A percentile compares a stretch with the other conserved stretches of the same genome.
Conservation (phyloP, 2,329 filamentous ascomycete genomes). For the Ophiostoma novo-ulmi region DNA sequence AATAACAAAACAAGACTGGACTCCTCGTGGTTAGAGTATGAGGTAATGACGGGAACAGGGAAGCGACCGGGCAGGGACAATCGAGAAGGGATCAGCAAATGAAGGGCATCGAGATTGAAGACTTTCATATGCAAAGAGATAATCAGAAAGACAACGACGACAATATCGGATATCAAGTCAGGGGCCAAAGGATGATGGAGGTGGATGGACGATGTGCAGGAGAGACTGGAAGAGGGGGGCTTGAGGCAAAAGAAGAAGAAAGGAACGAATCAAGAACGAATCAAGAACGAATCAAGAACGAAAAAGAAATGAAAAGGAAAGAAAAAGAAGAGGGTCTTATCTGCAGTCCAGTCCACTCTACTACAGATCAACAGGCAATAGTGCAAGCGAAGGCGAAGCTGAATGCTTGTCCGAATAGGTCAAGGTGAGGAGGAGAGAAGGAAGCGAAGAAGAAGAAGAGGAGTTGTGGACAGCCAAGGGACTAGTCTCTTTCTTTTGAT, state of each 20-base stretch:
- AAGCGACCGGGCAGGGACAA: neutral
- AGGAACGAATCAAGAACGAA: neutral
- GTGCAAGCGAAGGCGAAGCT: constrained; percentile 5
- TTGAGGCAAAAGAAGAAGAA: neutral
- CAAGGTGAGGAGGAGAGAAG: neutral
- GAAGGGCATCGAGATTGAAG: neutral
- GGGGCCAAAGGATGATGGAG: neutral
- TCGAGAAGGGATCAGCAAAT: neutral
- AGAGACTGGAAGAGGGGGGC: neutral
- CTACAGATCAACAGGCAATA: neutral
- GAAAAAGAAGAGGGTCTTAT: neutral
- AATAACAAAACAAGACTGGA: neutral
- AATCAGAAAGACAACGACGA: neutral
- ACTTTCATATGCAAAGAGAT: neutral
- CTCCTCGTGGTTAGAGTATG: neutral
- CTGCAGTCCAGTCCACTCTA: neutral
- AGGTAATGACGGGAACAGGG: neutral
- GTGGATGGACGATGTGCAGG: neutral
- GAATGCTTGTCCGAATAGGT: neutral
- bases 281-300: neutral
- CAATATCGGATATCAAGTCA: constrained; percentile 1
- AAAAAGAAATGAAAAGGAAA: neutral
- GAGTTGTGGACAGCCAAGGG: neutral
- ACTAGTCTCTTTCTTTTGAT: neutral
- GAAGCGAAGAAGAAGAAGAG: neutral